These are phyloP conservation scores for Ascochyta fabae DNA, from an alignment of 2,329 filamentous ascomycete species.

Conservation along the genomic window DNA sequence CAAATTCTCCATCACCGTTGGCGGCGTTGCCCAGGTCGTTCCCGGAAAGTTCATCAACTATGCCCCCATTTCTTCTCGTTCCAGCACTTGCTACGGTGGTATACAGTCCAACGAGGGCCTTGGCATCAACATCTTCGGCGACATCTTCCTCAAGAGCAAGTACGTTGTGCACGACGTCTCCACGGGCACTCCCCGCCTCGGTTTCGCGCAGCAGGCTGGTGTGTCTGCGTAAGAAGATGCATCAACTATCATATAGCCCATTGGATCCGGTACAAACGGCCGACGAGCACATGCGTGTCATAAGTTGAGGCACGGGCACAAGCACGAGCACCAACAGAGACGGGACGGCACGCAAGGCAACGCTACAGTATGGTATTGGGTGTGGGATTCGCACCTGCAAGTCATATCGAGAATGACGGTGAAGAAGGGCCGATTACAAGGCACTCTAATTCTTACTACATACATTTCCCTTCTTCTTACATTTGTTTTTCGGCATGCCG, in stretches of 20 bases:
- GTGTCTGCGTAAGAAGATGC: slow-evolving; percentile 14
- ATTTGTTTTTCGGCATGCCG: slow-evolving; percentile 14
- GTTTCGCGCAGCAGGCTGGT: slow-evolving; percentile 53
- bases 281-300: slow-evolving; percentile 1
- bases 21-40: slow-evolving; percentile 57
- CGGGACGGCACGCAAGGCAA: slow-evolving; percentile 6
- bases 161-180: slow-evolving; percentile 66
- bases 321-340: neutral
- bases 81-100: slow-evolving; percentile 71
- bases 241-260: neutral
- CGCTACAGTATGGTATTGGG: neutral
- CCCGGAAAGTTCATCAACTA: slow-evolving; percentile 65
- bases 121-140: slow-evolving; percentile 73
- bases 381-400: neutral
- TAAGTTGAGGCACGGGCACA: neutral
- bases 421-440: slow-evolving; percentile 17
- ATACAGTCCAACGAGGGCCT: slow-evolving; percentile 69
- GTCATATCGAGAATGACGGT: slow-evolving; percentile 7
- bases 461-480: neutral
- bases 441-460: slow-evolving; percentile 15
- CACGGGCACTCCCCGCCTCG: slow-evolving; percentile 48
- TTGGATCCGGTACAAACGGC: neutral
- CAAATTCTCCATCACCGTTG: slow-evolving; percentile 61
- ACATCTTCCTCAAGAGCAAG: slow-evolving; percentile 78
- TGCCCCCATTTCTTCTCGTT: slow-evolving; percentile 49